These are phyloP conservation scores for Ophiorrhiza pumila DNA, from an alignment of 257 asterid genomes.

Conservation along the genomic window DNA sequence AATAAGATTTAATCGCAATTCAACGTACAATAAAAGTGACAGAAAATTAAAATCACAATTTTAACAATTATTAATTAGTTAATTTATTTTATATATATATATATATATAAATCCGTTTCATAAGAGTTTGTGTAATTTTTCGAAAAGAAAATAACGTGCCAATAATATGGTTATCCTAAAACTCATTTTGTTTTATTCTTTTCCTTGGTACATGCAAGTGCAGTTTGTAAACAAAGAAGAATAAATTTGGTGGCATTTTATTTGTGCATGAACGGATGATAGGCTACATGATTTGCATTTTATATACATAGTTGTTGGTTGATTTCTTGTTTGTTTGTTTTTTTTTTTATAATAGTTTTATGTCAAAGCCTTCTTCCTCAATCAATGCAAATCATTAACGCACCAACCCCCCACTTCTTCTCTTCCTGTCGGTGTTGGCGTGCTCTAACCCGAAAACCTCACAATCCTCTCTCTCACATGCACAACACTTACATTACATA, in stretches of 20 bases:
- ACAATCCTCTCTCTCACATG: neutral
- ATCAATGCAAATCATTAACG: conserved; percentile 42
- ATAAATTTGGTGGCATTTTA: neutral
- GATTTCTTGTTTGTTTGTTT: neutral
- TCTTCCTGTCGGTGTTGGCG: conserved; percentile 44
- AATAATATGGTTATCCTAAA: too few relatives aligned
- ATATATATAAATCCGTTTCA: too few relatives aligned
- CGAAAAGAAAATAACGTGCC: too few relatives aligned
- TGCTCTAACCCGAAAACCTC: conserved; percentile 13
- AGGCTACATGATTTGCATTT: too few relatives aligned
- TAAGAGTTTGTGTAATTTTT: too few relatives aligned
- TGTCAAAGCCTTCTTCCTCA: conserved; percentile 15
- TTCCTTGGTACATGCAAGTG: neutral
- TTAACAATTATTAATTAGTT: too few relatives aligned
- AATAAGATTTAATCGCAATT: too few relatives aligned
- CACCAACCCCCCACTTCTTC: conserved; percentile 15
- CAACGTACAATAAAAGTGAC: too few relatives aligned
- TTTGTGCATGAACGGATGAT: neutral
- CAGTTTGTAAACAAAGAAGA: neutral
- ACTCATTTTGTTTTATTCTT: too few relatives aligned
- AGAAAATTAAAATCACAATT: too few relatives aligned
- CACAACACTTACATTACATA: too few relatives aligned
- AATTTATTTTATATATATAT: too few relatives aligned
- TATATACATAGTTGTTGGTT: neutral
- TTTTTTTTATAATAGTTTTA: conserved; percentile 23